Evolutionary conservation across 2,329 filamentous ascomycete species (phyloP).

Genomic region (Sclerotinia nivalis): DNA sequence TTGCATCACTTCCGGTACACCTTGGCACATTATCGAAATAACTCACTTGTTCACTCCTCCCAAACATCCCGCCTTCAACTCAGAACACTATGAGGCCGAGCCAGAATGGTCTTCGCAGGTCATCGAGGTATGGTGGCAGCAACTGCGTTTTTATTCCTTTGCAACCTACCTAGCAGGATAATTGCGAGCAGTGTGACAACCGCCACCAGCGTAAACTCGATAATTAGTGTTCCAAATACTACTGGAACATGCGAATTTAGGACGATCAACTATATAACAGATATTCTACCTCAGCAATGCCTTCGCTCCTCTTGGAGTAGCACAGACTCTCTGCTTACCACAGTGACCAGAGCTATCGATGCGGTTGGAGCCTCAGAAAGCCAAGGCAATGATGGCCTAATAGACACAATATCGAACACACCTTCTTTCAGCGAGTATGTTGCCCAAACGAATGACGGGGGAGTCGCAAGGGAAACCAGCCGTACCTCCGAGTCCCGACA

Average conservation of each 20-base stretch:
- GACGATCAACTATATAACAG: slow-evolving; percentile 43
- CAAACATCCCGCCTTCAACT: slow-evolving; percentile 10
- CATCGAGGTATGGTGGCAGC: slow-evolving; percentile 29
- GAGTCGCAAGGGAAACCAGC: slow-evolving; percentile 16
- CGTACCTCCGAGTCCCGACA: slow-evolving; percentile 7
- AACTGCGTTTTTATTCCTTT: slow-evolving; percentile 31
- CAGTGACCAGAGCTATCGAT: neutral
- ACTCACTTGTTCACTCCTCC: slow-evolving; percentile 7
- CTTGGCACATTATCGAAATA: neutral
- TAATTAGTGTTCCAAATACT: slow-evolving; percentile 22
- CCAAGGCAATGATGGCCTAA: neutral
- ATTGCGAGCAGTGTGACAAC: slow-evolving; percentile 32
- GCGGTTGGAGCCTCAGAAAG: neutral
- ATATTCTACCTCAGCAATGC: slow-evolving; percentile 41
- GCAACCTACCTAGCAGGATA: slow-evolving; percentile 22
- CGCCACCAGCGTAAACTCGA: slow-evolving; percentile 19
- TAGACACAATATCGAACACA: neutral
- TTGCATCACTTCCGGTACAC: slow-evolving; percentile 1
- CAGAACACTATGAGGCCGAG: slow-evolving; percentile 22
- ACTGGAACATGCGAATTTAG: slow-evolving; percentile 40
- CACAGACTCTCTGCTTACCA: slow-evolving; percentile 27
- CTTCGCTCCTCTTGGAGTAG: slow-evolving; percentile 38
- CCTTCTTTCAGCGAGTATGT: slow-evolving; percentile 13
- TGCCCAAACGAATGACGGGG: slow-evolving; percentile 8
- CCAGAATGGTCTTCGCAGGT: slow-evolving; percentile 32